phyloP scores from a whole-genome alignment of 106 monocot species.

The Chionographis japonica region DNA sequence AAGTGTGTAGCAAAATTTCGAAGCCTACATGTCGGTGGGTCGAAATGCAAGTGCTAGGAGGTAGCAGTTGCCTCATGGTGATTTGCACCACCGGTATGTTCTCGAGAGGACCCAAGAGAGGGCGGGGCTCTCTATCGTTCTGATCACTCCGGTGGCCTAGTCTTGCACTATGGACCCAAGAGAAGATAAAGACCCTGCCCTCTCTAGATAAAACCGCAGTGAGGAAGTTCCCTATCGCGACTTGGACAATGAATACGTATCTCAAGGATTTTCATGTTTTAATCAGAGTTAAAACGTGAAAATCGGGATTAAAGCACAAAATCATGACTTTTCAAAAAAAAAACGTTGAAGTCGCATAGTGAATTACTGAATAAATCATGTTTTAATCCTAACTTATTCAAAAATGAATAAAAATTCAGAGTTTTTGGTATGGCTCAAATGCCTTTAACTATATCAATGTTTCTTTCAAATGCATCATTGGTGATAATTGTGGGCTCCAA shows the following conservation, averaged over 20 bases:
- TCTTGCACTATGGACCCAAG: constrained; percentile 42
- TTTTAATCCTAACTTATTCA: no score
- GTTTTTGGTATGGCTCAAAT: no score
- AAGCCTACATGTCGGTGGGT: constrained; percentile 41
- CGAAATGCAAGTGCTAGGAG: constrained; percentile 37
- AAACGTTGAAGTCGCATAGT: no score
- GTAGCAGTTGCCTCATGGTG: constrained; percentile 50
- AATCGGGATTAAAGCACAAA: no score
- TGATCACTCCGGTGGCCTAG: constrained; percentile 41
- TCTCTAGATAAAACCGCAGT: constrained; percentile 50
- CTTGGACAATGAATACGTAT: background rate
- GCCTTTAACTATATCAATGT: no score
- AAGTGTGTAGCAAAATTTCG: background rate
- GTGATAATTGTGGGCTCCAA: no score
- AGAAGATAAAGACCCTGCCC: constrained; percentile 45
- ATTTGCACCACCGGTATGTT: constrained; percentile 45
- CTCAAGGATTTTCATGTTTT: no score
- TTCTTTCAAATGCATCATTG: no score
- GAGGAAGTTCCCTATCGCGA: constrained; percentile 51
- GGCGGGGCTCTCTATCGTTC: constrained; percentile 32
- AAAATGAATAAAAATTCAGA: no score
- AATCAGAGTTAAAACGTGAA: no score
- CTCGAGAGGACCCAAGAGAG: constrained; percentile 28
- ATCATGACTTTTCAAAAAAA: no score
- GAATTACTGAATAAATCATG: no score